A percentile compares a stretch with the other conserved stretches of the same genome.
These are phyloP conservation scores for Arabidopsis lyrata DNA, from an alignment of 441 rosid species.

Conservation along the genomic window DNA sequence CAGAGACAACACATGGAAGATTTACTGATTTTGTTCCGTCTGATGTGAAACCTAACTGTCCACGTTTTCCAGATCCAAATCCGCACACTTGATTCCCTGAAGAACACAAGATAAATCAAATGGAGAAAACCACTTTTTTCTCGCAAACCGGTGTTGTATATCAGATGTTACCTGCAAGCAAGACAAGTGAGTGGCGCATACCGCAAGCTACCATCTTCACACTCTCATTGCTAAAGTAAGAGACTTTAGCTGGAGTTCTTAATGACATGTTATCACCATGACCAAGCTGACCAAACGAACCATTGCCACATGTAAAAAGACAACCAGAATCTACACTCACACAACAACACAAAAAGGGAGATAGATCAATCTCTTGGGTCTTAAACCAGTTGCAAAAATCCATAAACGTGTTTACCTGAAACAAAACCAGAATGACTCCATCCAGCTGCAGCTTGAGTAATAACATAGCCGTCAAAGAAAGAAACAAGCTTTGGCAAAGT, in stretches of 20 bases:
- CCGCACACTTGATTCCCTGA: constrained; percentile 63
- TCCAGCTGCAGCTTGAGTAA: constrained; percentile 78
- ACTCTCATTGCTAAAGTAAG: constrained; percentile 54
- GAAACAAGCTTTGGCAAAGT: constrained; percentile 55
- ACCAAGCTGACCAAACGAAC: constrained; percentile 94
- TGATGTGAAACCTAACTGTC: constrained; percentile 71
- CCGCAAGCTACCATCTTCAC: constrained; percentile 80
- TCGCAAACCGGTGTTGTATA: constrained; percentile 21
- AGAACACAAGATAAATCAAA: constrained; percentile 24
- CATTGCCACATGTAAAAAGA: constrained; percentile 86
- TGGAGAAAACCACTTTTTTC: background rate
- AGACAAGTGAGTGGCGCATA: constrained; percentile 91
- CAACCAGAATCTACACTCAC: constrained; percentile 53
- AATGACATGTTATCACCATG: constrained; percentile 69
- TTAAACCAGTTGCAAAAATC: background rate
- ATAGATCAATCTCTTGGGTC: constrained; percentile 10
- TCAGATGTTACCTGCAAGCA: constrained; percentile 63
- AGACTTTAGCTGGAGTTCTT: constrained; percentile 62
- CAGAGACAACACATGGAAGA: constrained; percentile 62
- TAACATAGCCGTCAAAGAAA: constrained; percentile 47
- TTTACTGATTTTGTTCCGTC: constrained; percentile 53
- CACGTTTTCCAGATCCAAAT: constrained; percentile 88
- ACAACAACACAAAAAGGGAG: background rate
- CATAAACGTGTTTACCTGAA: constrained; percentile 61
- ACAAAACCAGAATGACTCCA: constrained; percentile 90